These are phyloP conservation scores for Ochetophila trinervis DNA, from an alignment of 306 rosid species.

Conservation along the genomic window DNA sequence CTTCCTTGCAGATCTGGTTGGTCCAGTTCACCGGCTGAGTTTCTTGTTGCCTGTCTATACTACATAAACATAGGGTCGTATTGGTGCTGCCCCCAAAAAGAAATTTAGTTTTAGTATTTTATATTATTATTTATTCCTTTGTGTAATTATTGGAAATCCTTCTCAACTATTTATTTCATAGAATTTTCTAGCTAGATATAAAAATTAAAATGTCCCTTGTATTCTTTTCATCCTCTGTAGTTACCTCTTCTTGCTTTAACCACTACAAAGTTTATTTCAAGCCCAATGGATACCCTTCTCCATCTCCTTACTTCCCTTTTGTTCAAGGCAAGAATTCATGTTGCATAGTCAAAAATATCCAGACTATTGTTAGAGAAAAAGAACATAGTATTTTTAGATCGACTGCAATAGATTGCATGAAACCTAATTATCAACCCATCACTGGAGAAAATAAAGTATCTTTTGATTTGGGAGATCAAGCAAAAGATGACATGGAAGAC, in stretches of 20 bases:
- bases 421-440: constrained; percentile 29
- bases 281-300: constrained; percentile 19
- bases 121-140: neutral
- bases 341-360: constrained; percentile 12
- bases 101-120: neutral
- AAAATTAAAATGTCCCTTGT: constrained; percentile 52
- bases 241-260: constrained; percentile 36
- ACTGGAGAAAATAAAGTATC: constrained; percentile 29
- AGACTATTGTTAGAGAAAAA: constrained; percentile 18
- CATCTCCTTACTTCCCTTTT: constrained; percentile 28
- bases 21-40: neutral
- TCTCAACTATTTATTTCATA: too few relatives aligned
- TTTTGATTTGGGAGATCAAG: constrained; percentile 45
- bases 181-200: neutral
- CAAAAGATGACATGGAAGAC: constrained; percentile 43
- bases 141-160: constrained; percentile 3
- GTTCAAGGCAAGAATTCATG: constrained; percentile 15
- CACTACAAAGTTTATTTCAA: constrained; percentile 28
- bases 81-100: neutral
- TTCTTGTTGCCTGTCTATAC: neutral
- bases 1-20: constrained; percentile 23
- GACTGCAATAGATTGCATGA: constrained; percentile 34
- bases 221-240: constrained; percentile 36
- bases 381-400: constrained; percentile 18
- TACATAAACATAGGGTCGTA: neutral